These are phyloP conservation scores for Penicillium sp. DNA, from an alignment of 2,329 filamentous ascomycete genomes.

Conservation along the genomic window DNA sequence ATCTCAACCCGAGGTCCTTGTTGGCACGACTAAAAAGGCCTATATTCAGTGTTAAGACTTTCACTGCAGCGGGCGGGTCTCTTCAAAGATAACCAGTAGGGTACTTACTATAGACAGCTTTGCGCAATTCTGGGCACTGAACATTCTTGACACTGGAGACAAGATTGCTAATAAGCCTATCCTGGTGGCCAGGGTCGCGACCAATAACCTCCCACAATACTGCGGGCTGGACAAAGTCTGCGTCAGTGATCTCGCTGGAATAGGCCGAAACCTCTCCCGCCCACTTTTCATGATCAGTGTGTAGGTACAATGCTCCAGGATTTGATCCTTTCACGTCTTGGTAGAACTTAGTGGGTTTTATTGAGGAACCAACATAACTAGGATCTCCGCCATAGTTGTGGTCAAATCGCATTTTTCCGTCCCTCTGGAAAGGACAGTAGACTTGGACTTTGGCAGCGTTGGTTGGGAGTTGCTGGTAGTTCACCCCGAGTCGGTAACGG, in stretches of 20 bases:
- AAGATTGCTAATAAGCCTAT: conserved; percentile 33
- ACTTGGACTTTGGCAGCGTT: conserved; percentile 38
- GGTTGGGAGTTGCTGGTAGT: conserved; percentile 45
- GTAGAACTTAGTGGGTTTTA: conserved; percentile 27
- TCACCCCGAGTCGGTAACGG: conserved; percentile 44
- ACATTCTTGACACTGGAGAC: conserved; percentile 24
- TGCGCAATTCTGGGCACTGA: conserved; percentile 22
- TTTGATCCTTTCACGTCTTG: background rate
- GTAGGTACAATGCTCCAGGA: conserved; percentile 13
- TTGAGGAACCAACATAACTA: conserved; percentile 49
- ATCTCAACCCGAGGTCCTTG: conserved; percentile 11
- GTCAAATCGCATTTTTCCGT: conserved; percentile 39
- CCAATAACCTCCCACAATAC: conserved; percentile 35
- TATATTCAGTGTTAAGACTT: conserved; percentile 3
- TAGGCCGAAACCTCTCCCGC: conserved; percentile 25
- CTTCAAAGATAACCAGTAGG: background rate
- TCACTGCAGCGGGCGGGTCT: background rate
- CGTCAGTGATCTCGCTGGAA: conserved; percentile 24
- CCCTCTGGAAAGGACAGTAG: conserved; percentile 55
- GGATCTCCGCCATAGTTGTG: conserved; percentile 61
- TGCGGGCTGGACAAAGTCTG: conserved; percentile 34
- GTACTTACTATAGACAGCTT: conserved; percentile 31
- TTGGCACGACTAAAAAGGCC: conserved; percentile 25
- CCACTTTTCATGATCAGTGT: conserved; percentile 34
- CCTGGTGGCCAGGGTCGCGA: conserved; percentile 35